Evolutionary conservation across 345 rosid genomes (phyloP).

Genomic region (Hypericum androsaemum): DNA sequence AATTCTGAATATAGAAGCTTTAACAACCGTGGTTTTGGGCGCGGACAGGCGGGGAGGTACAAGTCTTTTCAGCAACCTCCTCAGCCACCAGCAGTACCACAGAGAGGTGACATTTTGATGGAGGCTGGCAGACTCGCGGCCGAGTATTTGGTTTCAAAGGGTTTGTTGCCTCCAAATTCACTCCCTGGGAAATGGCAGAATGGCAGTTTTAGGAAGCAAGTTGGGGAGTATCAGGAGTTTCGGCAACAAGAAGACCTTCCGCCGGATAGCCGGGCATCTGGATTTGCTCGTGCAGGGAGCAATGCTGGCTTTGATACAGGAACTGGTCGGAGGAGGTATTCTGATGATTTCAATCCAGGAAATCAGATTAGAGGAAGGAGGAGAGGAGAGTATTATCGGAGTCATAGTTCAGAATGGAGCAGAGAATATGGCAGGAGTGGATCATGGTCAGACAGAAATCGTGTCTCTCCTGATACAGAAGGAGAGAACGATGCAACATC

Average conservation of each 20-base stretch:
- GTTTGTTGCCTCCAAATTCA: conserved; percentile 44
- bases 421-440: conserved; percentile 61
- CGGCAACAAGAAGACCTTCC: conserved; percentile 53
- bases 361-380: conserved; percentile 54
- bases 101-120: conserved; percentile 56
- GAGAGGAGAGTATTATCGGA: conserved; percentile 44
- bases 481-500: conserved; percentile 41
- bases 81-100: conserved; percentile 30
- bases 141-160: conserved; percentile 85
- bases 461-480: conserved; percentile 41
- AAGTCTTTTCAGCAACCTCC: conserved; percentile 46
- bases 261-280: conserved; percentile 40
- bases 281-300: conserved; percentile 39
- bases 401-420: conserved; percentile 49
- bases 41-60: conserved; percentile 48
- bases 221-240: conserved; percentile 43
- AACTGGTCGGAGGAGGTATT: conserved; percentile 44
- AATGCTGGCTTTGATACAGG: conserved; percentile 33
- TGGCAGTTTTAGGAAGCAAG: conserved; percentile 51
- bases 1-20: conserved; percentile 60
- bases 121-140: conserved; percentile 94
- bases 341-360: conserved; percentile 49
- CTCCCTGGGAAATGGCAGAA: conserved; percentile 74
- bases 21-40: conserved; percentile 63
- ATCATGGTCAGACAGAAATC: conserved; percentile 59